phyloP scores from a whole-genome alignment of 768 basidiomycete species.

The Tulasnella sp. region DNA sequence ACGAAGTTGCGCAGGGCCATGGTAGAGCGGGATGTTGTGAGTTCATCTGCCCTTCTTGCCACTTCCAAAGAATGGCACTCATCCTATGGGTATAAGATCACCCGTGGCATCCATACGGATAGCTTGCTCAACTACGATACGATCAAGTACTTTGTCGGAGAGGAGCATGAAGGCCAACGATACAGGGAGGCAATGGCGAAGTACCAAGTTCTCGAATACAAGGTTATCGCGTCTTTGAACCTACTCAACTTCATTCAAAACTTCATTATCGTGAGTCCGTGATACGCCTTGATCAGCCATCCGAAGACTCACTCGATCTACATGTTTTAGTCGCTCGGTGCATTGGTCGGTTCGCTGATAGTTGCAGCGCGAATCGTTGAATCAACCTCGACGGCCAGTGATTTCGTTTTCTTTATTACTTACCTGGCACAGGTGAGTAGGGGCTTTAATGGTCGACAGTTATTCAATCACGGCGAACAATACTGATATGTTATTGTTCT shows the following conservation, averaged over 20 bases:
- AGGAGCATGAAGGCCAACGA: constrained; percentile 62
- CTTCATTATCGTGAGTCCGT: constrained; percentile 55
- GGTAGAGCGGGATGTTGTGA: constrained; percentile 71
- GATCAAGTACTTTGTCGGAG: constrained; percentile 83
- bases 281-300: background rate
- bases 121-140: constrained; percentile 74
- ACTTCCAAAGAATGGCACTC: background rate
- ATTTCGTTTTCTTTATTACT: constrained; percentile 72
- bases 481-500: too few species aligned
- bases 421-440: constrained; percentile 69
- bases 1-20: constrained; percentile 65
- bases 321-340: constrained; percentile 49
- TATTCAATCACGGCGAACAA: background rate
- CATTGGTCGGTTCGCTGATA: constrained; percentile 72
- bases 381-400: constrained; percentile 40
- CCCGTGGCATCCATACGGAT: constrained; percentile 75
- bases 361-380: constrained; percentile 59
- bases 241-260: constrained; percentile 70
- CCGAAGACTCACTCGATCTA: background rate
- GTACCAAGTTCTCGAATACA: constrained; percentile 66
- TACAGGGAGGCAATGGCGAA: constrained; percentile 60
- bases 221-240: constrained; percentile 64
- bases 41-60: constrained; percentile 21
- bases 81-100: constrained; percentile 35
- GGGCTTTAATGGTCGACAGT: too few species aligned